These are phyloP conservation scores for Cyberlindnera misumaiensis DNA, from an alignment of 805 yeast species.

Conservation along the genomic window DNA sequence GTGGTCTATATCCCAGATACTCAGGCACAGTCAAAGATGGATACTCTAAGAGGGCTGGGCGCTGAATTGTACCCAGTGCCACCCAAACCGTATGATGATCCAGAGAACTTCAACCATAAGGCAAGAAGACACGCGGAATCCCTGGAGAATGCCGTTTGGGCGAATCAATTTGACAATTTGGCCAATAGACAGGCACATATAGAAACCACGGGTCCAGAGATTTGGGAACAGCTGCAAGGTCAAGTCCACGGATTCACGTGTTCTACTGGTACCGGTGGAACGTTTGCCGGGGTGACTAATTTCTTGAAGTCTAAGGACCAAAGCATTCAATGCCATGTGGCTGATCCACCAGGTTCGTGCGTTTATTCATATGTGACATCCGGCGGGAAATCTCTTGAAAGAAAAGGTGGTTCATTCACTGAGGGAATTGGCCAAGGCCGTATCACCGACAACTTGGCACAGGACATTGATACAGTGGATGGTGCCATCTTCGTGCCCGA, in stretches of 20 bases:
- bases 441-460: conserved; percentile 73
- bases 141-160: conserved; percentile 80
- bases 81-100: conserved; percentile 75
- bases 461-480: conserved; percentile 67
- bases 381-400: conserved; percentile 58
- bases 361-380: conserved; percentile 71
- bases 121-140: conserved; percentile 79
- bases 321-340: conserved; percentile 55
- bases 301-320: conserved; percentile 66
- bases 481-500: conserved; percentile 79
- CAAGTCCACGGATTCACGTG: conserved; percentile 81
- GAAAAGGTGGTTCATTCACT: conserved; percentile 82
- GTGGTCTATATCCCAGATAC: conserved; percentile 90
- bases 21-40: conserved; percentile 74
- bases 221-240: conserved; percentile 78
- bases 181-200: conserved; percentile 87
- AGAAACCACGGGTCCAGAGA: conserved; percentile 89
- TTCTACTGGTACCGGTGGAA: conserved; percentile 91
- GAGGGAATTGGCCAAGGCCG: conserved; percentile 97
- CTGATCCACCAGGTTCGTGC: conserved; percentile 93
- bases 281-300: conserved; percentile 80
- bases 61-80: conserved; percentile 89
- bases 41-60: conserved; percentile 66
- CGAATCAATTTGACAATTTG: conserved; percentile 84
- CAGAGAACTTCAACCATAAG: conserved; percentile 80